Evolutionary conservation across 768 basidiomycete species (phyloP), one percentile per base, ranked within the genome.

Genomic region (Erythrobasidium yunnanense): DNA sequence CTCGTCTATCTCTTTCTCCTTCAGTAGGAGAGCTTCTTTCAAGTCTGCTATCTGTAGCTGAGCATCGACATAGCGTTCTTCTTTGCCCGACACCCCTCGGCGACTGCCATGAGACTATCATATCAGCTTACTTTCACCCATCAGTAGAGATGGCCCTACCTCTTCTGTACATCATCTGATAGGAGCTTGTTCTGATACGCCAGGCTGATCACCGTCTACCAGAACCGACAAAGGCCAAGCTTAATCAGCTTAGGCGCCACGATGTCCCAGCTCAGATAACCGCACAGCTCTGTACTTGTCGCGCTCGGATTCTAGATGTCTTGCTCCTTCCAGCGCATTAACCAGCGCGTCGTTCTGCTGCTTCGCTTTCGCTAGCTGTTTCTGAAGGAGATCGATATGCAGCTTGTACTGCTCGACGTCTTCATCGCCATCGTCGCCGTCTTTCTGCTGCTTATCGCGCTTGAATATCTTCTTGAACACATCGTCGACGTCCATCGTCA

Each of bases 151-250:
- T 49, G 11, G 42, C 47, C 45, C 27, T 49, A 8, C 46, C 11
- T 18, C 47, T 25, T 38, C 33, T 63, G 27, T 8, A 30, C 8
- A 63, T 63, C 60, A 27, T 60, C 57, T 17, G 42, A 45, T 15
- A 60, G 57, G 4, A 60, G 20, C 25, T 60, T 60, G 25, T 60
- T 60, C 57, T 60, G 57, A 47, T 42, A 60, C 23, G 57, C 57
- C 11, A 60, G 57, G 27, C 57, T 60, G 15, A 60, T 34, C 8
- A 60, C 57, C 5, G 57, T 60, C 54, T 55, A 20, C 23, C 11
- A 15, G 20, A 15, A 45, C 15, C 42, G 15, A 45, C 54, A 32
- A 55, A 30, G 8, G 4, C 4, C 23, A 52, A 8, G n/a, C 33
- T 55, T 20, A 55, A 33, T 30, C 54, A 55, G 27, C 54, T 34